phyloP scores from a whole-genome alignment of 805 yeast species.

The Candida tammaniensis region DNA sequence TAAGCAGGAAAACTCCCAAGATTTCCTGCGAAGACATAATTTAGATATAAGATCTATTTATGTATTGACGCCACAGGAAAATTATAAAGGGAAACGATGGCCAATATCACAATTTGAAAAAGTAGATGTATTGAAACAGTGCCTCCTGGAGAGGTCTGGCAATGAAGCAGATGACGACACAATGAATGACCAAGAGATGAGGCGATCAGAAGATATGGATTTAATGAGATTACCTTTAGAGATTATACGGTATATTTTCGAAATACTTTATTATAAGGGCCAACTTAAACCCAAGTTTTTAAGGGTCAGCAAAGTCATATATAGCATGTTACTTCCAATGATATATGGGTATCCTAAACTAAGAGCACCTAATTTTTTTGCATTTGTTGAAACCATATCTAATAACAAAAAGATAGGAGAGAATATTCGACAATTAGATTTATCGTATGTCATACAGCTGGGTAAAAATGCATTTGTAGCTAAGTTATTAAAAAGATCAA shows the following conservation, averaged over 20 bases:
- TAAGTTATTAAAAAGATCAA: constrained; percentile 73
- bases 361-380: constrained; percentile 62
- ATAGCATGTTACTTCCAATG: constrained; percentile 56
- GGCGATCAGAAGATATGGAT: constrained; percentile 3
- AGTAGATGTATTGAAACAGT: constrained; percentile 43
- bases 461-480: constrained; percentile 93
- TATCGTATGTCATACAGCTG: constrained; percentile 78
- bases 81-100: constrained; percentile 32
- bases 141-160: constrained; percentile 18
- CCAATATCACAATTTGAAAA: constrained; percentile 51
- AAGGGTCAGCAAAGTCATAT: constrained; percentile 61
- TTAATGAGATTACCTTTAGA: constrained; percentile 36
- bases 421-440: constrained; percentile 63
- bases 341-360: constrained; percentile 65
- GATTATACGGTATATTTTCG: constrained; percentile 29
- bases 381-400: constrained; percentile 69
- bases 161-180: not conserved
- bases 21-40: constrained; percentile 20
- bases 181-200: not conserved
- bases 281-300: constrained; percentile 48
- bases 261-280: constrained; percentile 25
- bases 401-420: constrained; percentile 49
- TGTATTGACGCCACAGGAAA: constrained; percentile 25
- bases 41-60: constrained; percentile 28
- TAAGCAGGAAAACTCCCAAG: constrained; percentile 21